Evolutionary conservation across 495 filamentous ascomycete species (phyloP).

Genomic region (Penicillium paradoxum): DNA sequence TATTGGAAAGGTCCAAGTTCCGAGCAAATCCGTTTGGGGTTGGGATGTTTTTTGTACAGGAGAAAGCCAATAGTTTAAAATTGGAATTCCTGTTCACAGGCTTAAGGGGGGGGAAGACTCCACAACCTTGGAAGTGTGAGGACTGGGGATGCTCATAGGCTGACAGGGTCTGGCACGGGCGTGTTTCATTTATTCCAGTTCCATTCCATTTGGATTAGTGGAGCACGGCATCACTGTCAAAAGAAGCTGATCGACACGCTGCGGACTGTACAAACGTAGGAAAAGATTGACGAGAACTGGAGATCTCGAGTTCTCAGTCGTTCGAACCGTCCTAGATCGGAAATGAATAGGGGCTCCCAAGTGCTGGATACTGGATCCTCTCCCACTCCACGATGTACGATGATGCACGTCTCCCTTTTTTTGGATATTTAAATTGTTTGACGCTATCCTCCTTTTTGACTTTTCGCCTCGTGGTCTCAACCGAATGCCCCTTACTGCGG

Average conservation of each 20-base stretch:
- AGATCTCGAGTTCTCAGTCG: not conserved
- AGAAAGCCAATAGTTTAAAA: not conserved
- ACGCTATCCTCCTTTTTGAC: not conserved
- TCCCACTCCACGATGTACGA: too few relatives aligned
- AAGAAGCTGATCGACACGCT: slow-evolving; percentile 2
- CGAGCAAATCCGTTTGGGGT: not conserved
- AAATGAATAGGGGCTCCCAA: too few relatives aligned
- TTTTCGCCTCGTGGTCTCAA: not conserved
- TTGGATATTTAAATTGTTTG: not conserved
- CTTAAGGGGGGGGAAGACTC: slow-evolving; percentile 16
- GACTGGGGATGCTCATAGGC: slow-evolving; percentile 7
- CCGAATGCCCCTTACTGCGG: slow-evolving; percentile 14
- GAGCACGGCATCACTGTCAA: slow-evolving; percentile 5
- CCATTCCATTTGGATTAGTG: slow-evolving; percentile 6
- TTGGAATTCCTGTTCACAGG: not conserved
- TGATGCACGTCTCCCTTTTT: too few relatives aligned
- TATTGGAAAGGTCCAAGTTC: not conserved
- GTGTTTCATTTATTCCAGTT: slow-evolving; percentile 18
- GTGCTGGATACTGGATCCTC: too few relatives aligned
- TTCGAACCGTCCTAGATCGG: too few relatives aligned
- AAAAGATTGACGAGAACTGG: not conserved
- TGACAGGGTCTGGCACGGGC: slow-evolving; percentile 4
- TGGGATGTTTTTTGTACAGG: slow-evolving; percentile 11
- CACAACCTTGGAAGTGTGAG: slow-evolving; percentile 1
- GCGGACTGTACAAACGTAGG: not conserved